These are phyloP conservation scores for Suhomyces sp. DNA, from an alignment of 805 yeast species.

Conservation along the genomic window DNA sequence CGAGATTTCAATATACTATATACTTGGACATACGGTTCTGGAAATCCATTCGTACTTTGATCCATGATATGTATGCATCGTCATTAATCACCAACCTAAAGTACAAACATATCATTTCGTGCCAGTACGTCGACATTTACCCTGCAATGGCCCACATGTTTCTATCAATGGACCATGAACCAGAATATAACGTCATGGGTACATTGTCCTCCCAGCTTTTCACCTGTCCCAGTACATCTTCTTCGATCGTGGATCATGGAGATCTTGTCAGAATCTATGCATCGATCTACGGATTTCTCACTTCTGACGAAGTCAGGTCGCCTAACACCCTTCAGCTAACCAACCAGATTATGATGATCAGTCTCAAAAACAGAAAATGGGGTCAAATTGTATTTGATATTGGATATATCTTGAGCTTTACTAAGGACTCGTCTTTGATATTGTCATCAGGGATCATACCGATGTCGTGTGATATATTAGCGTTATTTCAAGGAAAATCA, in stretches of 20 bases:
- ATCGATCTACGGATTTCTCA: constrained; percentile 59
- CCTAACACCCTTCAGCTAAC: constrained; percentile 41
- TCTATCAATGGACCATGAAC: constrained; percentile 77
- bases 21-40: constrained; percentile 72
- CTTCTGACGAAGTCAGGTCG: constrained; percentile 48
- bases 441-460: constrained; percentile 46
- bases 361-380: constrained; percentile 68
- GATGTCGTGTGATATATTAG: constrained; percentile 62
- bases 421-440: constrained; percentile 50
- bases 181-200: constrained; percentile 73
- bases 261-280: constrained; percentile 62
- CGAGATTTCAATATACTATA: constrained; percentile 57
- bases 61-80: constrained; percentile 65
- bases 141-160: constrained; percentile 71
- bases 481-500: constrained; percentile 75
- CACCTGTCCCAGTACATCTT: constrained; percentile 82
- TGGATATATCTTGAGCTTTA: constrained; percentile 72
- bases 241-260: constrained; percentile 58
- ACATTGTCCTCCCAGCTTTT: constrained; percentile 80
- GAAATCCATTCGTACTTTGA: constrained; percentile 53
- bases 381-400: constrained; percentile 78
- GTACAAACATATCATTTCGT: constrained; percentile 59
- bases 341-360: constrained; percentile 38
- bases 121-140: constrained; percentile 80
- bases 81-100: constrained; percentile 58